phyloP scores from a whole-genome alignment of 2,329 filamentous ascomycete genomes.

The Fusarium hostae region DNA sequence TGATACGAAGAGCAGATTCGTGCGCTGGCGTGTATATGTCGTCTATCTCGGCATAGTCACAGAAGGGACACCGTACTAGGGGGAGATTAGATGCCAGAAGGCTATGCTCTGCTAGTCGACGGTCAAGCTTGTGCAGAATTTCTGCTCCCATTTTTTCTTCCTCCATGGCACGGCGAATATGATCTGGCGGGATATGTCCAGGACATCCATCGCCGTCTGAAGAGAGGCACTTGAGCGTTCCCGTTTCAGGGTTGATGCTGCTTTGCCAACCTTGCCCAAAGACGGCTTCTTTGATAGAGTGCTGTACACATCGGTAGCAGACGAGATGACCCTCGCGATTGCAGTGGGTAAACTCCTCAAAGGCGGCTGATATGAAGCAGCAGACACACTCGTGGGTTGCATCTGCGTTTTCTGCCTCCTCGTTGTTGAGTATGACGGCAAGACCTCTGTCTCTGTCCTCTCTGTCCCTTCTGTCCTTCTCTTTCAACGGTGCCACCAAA shows the following conservation, averaged over 20 bases:
- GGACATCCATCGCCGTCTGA: slow-evolving; percentile 75
- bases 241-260: slow-evolving; percentile 77
- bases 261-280: slow-evolving; percentile 94
- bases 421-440: slow-evolving; percentile 65
- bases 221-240: slow-evolving; percentile 86
- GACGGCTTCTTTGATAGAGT: slow-evolving; percentile 84
- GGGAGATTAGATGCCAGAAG: slow-evolving; percentile 79
- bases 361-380: slow-evolving; percentile 77
- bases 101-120: slow-evolving; percentile 79
- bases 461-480: slow-evolving; percentile 54
- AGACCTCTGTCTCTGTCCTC: slow-evolving; percentile 64
- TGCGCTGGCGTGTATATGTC: slow-evolving; percentile 72
- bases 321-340: slow-evolving; percentile 75
- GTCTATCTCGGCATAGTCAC: slow-evolving; percentile 89
- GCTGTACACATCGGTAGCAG: slow-evolving; percentile 84
- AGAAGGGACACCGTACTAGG: slow-evolving; percentile 88
- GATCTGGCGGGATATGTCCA: slow-evolving; percentile 75
- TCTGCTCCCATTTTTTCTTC: slow-evolving; percentile 76
- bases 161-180: slow-evolving; percentile 78
- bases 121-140: slow-evolving; percentile 79
- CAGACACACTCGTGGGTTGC: slow-evolving; percentile 78
- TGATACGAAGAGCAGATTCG: slow-evolving; percentile 67
- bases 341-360: slow-evolving; percentile 81
- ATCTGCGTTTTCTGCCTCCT: slow-evolving; percentile 67
- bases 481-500: slow-evolving; percentile 66